Base-by-base conservation (phyloP, 768 basidiomycete species). In the Macrolepiota dolichaula region DNA sequence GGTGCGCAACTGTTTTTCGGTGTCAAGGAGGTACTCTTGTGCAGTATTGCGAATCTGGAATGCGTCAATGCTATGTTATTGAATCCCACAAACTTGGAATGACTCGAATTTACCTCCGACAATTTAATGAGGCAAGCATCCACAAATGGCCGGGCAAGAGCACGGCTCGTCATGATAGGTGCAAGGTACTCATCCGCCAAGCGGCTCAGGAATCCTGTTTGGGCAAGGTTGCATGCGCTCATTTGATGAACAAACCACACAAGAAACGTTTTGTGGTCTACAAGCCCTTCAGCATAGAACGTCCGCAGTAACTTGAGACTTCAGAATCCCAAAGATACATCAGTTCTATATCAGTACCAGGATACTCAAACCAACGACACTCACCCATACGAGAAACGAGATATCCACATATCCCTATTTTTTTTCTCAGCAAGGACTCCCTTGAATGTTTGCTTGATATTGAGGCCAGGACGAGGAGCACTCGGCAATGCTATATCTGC, bases 391-490 rank as follows among this genome's bases (percentile, higher is more conserved):
- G 81, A 79, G 64, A 93, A 94, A 32, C 88, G 86, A 3, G 85
- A 86, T 62, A 89, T 80, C 92, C 92, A 94, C 61, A 80, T 80
- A 58, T 89, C 86, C 32, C 91, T 82, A 13, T 83, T 77, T 24
- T 92, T 88, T 0, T 75, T 66, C 51, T 94, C 93, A 2, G 87
- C 81, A 13, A 94, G 76, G 3, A 93, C 86, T 3, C 90, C 87
- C 69, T 91, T 93, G 72, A 94, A 94, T 0, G 86, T 87, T 62
- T 88, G 87, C 67, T 92, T 94, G 68, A 94, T 90, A 65, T 90
- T 91, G 54, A 92, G 71, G 7, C 87, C 88, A 11, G 82, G 83
- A 38, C 91, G 81, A 15, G 90, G 89, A 27, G 91, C 86, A 67
- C 85, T 91, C 1, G 93, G 92, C 27, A 94, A 77, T 11, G 84